Percentiles rank a stretch among this genome's conserved stretches.
Evolutionary conservation across 345 rosid genomes (phyloP).

Genomic region (Rhodamnia argentea): DNA sequence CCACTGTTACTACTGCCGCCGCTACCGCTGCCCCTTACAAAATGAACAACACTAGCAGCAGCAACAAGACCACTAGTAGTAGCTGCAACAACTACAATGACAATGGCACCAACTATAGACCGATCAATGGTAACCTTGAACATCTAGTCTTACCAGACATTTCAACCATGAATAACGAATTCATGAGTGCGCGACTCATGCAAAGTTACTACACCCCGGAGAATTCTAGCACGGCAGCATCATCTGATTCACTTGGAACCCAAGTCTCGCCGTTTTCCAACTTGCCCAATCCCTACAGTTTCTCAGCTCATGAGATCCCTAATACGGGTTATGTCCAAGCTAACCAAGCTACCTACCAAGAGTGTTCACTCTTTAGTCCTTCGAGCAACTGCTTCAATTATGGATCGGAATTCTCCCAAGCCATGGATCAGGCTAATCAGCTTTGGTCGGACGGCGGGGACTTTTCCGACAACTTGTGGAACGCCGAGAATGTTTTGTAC

Average conservation of each 20-base stretch:
- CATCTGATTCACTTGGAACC: constrained; percentile 47
- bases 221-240: constrained; percentile 59
- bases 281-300: constrained; percentile 40
- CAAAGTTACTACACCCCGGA: constrained; percentile 37
- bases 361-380: constrained; percentile 32
- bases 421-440: constrained; percentile 27
- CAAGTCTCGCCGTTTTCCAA: constrained; percentile 59
- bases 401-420: constrained; percentile 29
- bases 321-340: constrained; percentile 41
- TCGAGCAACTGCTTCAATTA: constrained; percentile 25
- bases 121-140: not conserved
- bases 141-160: not conserved
- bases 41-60: not conserved
- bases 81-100: not conserved
- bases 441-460: constrained; percentile 45
- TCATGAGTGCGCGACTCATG: not conserved
- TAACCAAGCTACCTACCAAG: constrained; percentile 28
- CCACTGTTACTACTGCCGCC: constrained; percentile 5
- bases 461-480: constrained; percentile 61
- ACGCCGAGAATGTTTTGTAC: constrained; percentile 59
- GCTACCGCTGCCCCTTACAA: not conserved
- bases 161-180: not conserved
- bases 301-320: constrained; percentile 28
- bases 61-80: not conserved
- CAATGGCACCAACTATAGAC: not conserved